phyloP scores from a whole-genome alignment of 257 asterid species.

The Primulina tabacum region DNA sequence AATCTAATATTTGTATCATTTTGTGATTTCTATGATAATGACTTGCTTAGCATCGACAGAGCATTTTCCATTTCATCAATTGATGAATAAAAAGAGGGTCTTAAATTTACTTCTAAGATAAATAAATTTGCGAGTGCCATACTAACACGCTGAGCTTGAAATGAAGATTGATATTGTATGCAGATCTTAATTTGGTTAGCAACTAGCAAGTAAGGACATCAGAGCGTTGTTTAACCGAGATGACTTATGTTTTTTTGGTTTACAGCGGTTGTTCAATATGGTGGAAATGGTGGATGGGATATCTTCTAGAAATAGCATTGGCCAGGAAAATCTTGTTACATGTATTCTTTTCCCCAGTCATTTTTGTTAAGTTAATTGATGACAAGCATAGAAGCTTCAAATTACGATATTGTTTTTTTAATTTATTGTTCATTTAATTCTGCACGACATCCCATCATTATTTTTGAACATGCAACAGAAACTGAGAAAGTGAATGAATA shows the following conservation, averaged over 20 bases:
- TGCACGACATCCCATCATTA: too few species aligned
- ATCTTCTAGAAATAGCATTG: not conserved
- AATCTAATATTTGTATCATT: not conserved
- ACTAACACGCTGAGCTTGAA: too few species aligned
- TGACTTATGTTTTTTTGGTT: not conserved
- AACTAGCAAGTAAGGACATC: not conserved
- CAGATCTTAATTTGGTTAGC: not conserved
- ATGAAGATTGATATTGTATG: not conserved
- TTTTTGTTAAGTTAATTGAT: not conserved
- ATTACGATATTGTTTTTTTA: too few species aligned
- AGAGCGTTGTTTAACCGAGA: not conserved
- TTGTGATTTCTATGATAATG: not conserved
- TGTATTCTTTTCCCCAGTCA: not conserved
- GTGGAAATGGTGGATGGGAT: not conserved
- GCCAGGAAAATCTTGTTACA: not conserved
- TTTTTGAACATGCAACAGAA: too few species aligned
- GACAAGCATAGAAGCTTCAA: not conserved
- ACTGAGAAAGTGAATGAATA: too few species aligned
- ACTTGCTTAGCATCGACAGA: constrained; percentile 7
- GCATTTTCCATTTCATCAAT: not conserved
- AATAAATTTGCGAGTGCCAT: not conserved
- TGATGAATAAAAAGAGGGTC: not conserved
- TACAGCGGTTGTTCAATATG: not conserved
- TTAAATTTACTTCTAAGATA: constrained; percentile 12
- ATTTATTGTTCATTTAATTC: not conserved